A percentile compares a stretch with the other conserved stretches of the same genome.
Evolutionary conservation across 2,329 filamentous ascomycete species (phyloP).

Genomic region (Fusarium sp.): DNA sequence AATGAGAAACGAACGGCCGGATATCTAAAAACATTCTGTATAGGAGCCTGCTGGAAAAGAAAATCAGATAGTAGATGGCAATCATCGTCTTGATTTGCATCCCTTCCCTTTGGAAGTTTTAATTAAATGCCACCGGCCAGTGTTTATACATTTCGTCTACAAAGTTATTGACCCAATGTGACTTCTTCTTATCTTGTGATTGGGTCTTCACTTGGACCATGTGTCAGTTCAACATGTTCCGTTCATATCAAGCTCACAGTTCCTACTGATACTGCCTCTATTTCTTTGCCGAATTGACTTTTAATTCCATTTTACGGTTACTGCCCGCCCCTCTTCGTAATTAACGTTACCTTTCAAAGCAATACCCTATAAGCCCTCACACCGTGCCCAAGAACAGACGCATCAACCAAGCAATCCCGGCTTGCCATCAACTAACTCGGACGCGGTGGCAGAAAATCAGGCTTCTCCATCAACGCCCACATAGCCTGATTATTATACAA

Average conservation of each 20-base stretch:
- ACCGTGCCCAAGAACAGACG: background rate
- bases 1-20: too few species aligned
- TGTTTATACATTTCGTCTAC: too few species aligned
- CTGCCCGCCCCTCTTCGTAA: too few species aligned
- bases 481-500: background rate
- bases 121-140: too few species aligned
- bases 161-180: too few species aligned
- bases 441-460: background rate
- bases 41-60: too few species aligned
- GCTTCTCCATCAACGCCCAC: background rate
- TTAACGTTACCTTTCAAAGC: too few species aligned
- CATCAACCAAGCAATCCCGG: background rate
- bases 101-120: too few species aligned
- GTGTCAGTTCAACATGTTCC: too few species aligned
- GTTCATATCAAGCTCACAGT: background rate
- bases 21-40: background rate
- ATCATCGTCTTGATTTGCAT: background rate
- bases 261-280: background rate
- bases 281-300: background rate
- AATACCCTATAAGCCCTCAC: background rate
- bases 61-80: background rate
- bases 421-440: background rate
- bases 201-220: too few species aligned
- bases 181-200: too few species aligned
- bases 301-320: too few species aligned